These are phyloP conservation scores for Dissophora ornata DNA, from an alignment of 192 early-diverging fungal genomes.

Conservation along the genomic window DNA sequence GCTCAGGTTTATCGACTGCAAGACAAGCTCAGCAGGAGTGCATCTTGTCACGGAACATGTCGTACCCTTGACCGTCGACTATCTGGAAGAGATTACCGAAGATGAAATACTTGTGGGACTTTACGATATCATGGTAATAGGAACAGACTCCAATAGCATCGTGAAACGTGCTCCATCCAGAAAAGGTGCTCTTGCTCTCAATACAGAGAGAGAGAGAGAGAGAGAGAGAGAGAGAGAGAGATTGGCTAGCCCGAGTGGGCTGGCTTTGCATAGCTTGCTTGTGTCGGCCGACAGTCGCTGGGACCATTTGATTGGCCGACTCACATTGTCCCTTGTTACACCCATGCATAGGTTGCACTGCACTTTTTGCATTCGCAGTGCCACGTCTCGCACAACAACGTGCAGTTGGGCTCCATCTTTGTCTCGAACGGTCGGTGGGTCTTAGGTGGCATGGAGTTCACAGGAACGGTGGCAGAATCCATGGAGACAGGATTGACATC, in stretches of 20 bases:
- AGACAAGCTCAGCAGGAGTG: constrained; percentile 35
- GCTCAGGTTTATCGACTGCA: constrained; percentile 52
- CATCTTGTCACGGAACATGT: constrained; percentile 50
- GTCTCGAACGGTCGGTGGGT: constrained; percentile 53
- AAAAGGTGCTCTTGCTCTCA: background rate
- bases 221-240: no score
- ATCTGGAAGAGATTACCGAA: constrained; percentile 37
- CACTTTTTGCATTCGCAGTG: constrained; percentile 55
- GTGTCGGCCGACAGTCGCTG: no score
- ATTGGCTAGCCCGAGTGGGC: no score
- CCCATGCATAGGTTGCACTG: constrained; percentile 29
- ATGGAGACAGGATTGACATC: constrained; percentile 31
- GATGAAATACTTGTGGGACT: constrained; percentile 51
- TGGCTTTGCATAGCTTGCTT: no score
- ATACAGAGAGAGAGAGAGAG: no score
- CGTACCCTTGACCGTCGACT: constrained; percentile 34
- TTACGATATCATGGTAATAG: constrained; percentile 54
- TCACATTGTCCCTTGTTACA: no score
- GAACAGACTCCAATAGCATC: background rate
- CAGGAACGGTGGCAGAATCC: constrained; percentile 42
- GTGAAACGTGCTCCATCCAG: background rate
- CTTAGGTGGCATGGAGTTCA: constrained; percentile 48
- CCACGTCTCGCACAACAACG: constrained; percentile 50
- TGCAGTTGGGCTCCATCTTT: constrained; percentile 48
- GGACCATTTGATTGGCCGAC: no score